Percentiles rank a stretch among this genome's conserved stretches.
phyloP scores from a whole-genome alignment of 164 flowering plant genomes.

The Magnolia kwangsiensis region DNA sequence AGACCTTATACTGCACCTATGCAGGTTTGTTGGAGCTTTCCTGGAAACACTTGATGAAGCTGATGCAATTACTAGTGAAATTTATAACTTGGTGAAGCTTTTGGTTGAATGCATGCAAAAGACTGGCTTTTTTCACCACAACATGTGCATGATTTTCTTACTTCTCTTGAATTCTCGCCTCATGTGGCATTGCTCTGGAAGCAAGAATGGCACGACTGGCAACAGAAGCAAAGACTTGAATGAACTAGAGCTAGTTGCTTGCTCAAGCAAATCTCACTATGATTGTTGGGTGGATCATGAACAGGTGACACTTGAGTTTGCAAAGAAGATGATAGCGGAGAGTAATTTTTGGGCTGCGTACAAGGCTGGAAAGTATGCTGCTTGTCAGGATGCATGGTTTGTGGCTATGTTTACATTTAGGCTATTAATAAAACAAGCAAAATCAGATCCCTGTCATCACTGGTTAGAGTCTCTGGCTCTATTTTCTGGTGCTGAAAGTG shows the following conservation, averaged over 20 bases:
- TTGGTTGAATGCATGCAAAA: constrained; percentile 25
- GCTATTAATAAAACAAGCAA: constrained; percentile 36
- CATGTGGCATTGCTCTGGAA: constrained; percentile 15
- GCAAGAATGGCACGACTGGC: constrained; percentile 9
- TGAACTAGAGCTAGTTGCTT: neutral
- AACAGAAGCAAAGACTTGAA: constrained; percentile 3
- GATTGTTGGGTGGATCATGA: constrained; percentile 36
- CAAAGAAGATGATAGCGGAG: constrained; percentile 34
- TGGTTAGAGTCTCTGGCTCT: constrained; percentile 60
- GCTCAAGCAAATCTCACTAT: constrained; percentile 6
- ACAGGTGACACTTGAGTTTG: constrained; percentile 29
- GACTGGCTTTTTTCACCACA: constrained; percentile 28
- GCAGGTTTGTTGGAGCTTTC: constrained; percentile 36
- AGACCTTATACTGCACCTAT: constrained; percentile 34
- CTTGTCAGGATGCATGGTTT: constrained; percentile 63
- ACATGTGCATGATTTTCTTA: constrained; percentile 27
- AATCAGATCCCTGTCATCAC: constrained; percentile 32
- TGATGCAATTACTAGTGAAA: constrained; percentile 25
- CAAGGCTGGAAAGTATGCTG: constrained; percentile 56
- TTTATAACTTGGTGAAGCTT: constrained; percentile 34
- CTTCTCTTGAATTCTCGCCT: constrained; percentile 35
- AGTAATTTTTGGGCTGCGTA: constrained; percentile 56
- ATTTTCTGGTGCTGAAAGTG: constrained; percentile 46
- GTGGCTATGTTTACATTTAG: constrained; percentile 44
- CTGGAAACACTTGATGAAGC: constrained; percentile 40